A percentile compares a stretch with the other conserved stretches of the same genome.
phyloP scores from a whole-genome alignment of 129 eudicot genomes.

The Flaveria linearis region DNA sequence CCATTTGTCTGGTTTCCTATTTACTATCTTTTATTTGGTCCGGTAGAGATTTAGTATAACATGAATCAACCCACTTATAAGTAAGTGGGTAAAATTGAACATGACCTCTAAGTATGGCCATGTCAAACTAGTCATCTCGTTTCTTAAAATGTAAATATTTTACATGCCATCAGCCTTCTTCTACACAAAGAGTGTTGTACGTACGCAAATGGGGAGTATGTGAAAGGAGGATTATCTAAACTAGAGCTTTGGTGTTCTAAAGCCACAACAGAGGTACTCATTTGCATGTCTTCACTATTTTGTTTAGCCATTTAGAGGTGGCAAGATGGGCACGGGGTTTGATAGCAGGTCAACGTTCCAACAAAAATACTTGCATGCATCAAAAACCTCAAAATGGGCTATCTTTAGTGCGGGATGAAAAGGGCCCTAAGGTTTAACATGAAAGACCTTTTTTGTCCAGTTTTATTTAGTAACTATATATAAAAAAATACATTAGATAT shows the following conservation, averaged over 20 bases:
- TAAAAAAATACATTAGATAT: not conserved
- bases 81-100: not conserved
- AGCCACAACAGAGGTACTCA: constrained; percentile 67
- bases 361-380: no score
- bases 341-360: not conserved
- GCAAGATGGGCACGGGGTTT: constrained; percentile 1
- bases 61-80: not conserved
- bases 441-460: constrained; percentile 2
- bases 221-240: constrained; percentile 66
- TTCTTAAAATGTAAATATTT: not conserved
- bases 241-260: constrained; percentile 71
- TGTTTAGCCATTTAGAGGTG: not conserved
- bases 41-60: not conserved
- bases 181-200: constrained; percentile 78
- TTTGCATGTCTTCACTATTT: not conserved
- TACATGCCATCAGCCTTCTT: constrained; percentile 50
- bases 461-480: not conserved
- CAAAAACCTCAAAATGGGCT: no score
- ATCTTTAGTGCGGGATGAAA: not conserved
- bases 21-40: not conserved
- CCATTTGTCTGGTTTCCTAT: not conserved
- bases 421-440: not conserved
- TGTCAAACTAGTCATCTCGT: not conserved
- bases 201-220: constrained; percentile 64
- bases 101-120: not conserved